phyloP scores from a whole-genome alignment of 768 basidiomycete species.

The Chalciporus piperatus region DNA sequence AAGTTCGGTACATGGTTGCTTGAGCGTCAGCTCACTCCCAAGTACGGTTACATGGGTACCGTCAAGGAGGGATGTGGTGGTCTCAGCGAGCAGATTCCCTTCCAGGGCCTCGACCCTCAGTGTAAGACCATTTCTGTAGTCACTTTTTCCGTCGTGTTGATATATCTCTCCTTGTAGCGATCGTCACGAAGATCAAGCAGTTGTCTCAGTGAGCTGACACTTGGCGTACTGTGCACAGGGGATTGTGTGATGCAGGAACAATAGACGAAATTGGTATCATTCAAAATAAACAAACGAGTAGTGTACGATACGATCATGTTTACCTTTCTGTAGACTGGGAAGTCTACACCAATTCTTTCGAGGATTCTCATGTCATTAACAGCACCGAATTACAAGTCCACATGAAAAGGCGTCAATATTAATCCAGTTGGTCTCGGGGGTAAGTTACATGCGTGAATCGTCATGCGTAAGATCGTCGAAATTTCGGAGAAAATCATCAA shows the following conservation, averaged over 20 bases:
- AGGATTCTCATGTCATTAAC: neutral
- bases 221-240: neutral
- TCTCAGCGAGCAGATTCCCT: slow-evolving; percentile 79
- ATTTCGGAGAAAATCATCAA: neutral
- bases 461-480: no score
- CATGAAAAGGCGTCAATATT: neutral
- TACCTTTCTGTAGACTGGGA: neutral
- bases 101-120: slow-evolving; percentile 77
- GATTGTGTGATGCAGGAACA: neutral
- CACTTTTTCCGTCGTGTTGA: neutral
- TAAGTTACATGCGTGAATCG: no score
- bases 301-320: neutral
- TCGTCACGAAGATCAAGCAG: slow-evolving; percentile 44
- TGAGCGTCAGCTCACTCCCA: slow-evolving; percentile 77
- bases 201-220: slow-evolving; percentile 29
- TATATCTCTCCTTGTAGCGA: slow-evolving; percentile 31
- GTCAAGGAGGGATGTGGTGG: slow-evolving; percentile 76
- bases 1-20: slow-evolving; percentile 86
- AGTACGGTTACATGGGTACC: slow-evolving; percentile 78
- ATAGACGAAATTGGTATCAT: neutral
- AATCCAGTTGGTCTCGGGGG: neutral
- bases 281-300: no score
- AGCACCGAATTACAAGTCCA: neutral
- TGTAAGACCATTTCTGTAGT: slow-evolving; percentile 43
- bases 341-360: neutral